Percentiles rank a stretch among this genome's conserved stretches.
These are phyloP conservation scores for Cucurbita maxima DNA, from an alignment of 306 rosid species.

Conservation along the genomic window DNA sequence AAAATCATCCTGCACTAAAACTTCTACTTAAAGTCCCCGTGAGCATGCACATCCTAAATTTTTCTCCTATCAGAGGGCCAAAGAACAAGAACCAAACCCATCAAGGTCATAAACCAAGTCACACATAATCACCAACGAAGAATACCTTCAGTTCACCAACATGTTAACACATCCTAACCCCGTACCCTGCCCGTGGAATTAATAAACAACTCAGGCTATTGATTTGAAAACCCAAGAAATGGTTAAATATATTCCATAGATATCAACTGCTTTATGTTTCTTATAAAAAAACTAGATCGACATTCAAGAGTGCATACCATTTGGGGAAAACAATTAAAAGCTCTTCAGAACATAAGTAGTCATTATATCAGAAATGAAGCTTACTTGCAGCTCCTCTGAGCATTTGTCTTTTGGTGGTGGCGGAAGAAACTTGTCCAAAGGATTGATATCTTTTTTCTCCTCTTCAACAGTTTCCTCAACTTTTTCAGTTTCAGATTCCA, in stretches of 20 bases:
- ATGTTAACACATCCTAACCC: neutral
- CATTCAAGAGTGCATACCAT: neutral
- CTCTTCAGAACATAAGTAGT: neutral
- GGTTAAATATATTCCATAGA: neutral
- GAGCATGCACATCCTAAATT: neutral
- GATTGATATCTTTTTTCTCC: constrained; percentile 31
- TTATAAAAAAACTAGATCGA: neutral
- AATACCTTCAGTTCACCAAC: neutral
- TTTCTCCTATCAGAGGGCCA: neutral
- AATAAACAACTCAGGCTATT: neutral
- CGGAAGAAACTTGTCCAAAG: constrained; percentile 63
- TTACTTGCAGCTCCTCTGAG: constrained; percentile 77
- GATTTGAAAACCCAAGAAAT: neutral
- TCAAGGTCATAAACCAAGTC: neutral
- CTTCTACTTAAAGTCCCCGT: neutral
- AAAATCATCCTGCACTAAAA: neutral
- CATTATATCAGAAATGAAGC: constrained; percentile 4
- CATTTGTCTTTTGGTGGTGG: constrained; percentile 61
- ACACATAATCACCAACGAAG: neutral
- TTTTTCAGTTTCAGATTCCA: constrained; percentile 35
- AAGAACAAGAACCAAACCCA: neutral
- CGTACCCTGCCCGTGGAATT: neutral
- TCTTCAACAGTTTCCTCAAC: constrained; percentile 28
- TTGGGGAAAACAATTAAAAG: neutral
- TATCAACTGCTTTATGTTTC: neutral